Evolutionary conservation across 1,139 yeast genomes (phyloP).

Genomic region (Hemisphaericaspora subhashii): DNA sequence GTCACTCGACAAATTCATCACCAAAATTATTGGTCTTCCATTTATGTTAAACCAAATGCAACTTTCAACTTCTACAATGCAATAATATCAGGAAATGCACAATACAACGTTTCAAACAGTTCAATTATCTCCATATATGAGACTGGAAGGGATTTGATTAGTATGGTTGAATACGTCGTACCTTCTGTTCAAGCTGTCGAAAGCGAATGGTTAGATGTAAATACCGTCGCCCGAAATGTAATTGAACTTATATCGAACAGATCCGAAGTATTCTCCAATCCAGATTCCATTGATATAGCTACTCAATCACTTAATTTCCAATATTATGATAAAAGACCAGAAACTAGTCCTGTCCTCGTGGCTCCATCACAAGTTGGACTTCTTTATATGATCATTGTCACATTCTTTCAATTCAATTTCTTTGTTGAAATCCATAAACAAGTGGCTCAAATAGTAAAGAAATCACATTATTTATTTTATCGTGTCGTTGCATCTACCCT

Average conservation of each 20-base stretch:
- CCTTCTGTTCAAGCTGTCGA: conserved; percentile 7
- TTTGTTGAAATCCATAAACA: conserved; percentile 53
- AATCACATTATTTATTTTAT: conserved; percentile 30
- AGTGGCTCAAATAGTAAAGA: conserved; percentile 37
- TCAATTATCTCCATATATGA: conserved; percentile 29
- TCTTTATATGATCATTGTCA: conserved; percentile 69
- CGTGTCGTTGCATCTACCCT: conserved; percentile 28
- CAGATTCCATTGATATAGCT: conserved; percentile 20
- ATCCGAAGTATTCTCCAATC: conserved; percentile 15
- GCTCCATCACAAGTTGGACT: conserved; percentile 78
- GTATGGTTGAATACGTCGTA: conserved; percentile 9
- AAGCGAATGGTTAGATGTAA: conserved; percentile 7
- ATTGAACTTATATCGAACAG: conserved; percentile 10
- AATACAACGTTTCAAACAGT: conserved; percentile 25
- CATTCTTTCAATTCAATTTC: conserved; percentile 58
- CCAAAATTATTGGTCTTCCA: conserved; percentile 43
- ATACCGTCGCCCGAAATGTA: conserved; percentile 9
- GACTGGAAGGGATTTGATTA: conserved; percentile 37
- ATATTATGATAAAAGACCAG: conserved; percentile 51
- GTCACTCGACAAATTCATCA: conserved; percentile 38
- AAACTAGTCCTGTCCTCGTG: conserved; percentile 45
- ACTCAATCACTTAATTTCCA: conserved; percentile 38
- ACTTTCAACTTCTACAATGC: conserved; percentile 27
- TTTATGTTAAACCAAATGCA: conserved; percentile 40
- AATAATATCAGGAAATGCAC: conserved; percentile 21